These are phyloP conservation scores for Prosopis cineraria DNA, from an alignment of 306 rosid genomes.

Conservation along the genomic window DNA sequence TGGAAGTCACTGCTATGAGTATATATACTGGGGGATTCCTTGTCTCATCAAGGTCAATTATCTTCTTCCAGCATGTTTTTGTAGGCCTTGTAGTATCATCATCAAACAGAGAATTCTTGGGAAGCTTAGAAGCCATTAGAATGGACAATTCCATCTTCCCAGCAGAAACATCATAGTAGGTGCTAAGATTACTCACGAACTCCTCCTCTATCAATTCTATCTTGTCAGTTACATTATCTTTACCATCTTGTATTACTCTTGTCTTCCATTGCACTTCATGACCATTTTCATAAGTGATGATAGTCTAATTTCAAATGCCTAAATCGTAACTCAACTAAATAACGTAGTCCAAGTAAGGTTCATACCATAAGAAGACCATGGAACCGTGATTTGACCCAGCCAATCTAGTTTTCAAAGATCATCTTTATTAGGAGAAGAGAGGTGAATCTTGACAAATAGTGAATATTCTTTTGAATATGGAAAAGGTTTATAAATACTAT, in stretches of 20 bases:
- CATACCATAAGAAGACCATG: constrained; percentile 49
- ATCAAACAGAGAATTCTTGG: constrained; percentile 34
- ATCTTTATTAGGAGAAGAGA: constrained; percentile 32
- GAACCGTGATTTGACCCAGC: constrained; percentile 53
- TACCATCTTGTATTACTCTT: neutral
- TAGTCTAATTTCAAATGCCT: neutral
- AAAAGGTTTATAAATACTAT: constrained; percentile 39
- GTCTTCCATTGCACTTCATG: too few relatives aligned
- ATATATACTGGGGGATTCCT: neutral
- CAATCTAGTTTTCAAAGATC: constrained; percentile 48
- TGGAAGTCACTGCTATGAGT: constrained; percentile 29
- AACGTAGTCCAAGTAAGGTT: neutral
- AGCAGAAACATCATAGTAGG: constrained; percentile 37
- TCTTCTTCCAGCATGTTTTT: constrained; percentile 38
- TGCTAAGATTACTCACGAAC: constrained; percentile 37
- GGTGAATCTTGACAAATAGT: constrained; percentile 46
- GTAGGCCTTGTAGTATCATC: constrained; percentile 11
- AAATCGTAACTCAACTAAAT: neutral
- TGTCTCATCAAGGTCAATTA: constrained; percentile 24
- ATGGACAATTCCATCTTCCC: constrained; percentile 45
- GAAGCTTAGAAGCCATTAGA: constrained; percentile 34
- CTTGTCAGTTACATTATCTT: constrained; percentile 9
- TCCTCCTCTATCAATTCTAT: constrained; percentile 35
- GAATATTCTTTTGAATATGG: constrained; percentile 37
- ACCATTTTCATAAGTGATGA: neutral